Evolutionary conservation across 352 stramenopile genomes (phyloP).

Genomic region (Peronospora tabacina): DNA sequence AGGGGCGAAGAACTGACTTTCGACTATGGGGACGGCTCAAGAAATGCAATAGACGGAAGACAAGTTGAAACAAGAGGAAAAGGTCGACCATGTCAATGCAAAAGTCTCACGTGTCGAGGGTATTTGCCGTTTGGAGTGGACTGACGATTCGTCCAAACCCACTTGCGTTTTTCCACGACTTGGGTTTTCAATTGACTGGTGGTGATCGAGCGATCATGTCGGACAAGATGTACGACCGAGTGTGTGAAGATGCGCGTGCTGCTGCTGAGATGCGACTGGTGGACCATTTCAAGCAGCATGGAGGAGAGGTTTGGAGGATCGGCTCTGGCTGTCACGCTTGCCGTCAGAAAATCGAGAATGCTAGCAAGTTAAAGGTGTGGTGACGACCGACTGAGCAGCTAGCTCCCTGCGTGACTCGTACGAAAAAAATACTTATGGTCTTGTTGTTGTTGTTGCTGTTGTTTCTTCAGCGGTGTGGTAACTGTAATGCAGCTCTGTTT

Average conservation of each 20-base stretch:
- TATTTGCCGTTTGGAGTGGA: conserved; percentile 27
- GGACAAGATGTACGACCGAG: conserved; percentile 55
- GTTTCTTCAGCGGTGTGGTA: conserved; percentile 40
- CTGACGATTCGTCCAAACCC: conserved; percentile 25
- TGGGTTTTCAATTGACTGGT: conserved; percentile 11
- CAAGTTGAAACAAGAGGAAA: not conserved
- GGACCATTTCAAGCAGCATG: conserved; percentile 68
- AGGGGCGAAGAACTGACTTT: conserved; percentile 48
- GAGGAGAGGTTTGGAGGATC: conserved; percentile 67
- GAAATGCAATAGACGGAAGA: not conserved
- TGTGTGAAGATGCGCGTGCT: conserved; percentile 52
- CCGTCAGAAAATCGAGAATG: conserved; percentile 38
- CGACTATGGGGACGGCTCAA: conserved; percentile 36
- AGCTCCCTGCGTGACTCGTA: too few relatives aligned
- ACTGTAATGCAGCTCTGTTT: conserved; percentile 56
- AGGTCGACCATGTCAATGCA: conserved; percentile 23
- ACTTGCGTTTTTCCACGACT: conserved; percentile 10
- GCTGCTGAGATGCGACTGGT: conserved; percentile 58
- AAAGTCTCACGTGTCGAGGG: conserved; percentile 26
- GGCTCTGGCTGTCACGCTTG: conserved; percentile 52
- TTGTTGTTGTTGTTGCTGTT: not conserved
- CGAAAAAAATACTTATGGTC: not conserved
- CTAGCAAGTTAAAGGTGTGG: conserved; percentile 39
- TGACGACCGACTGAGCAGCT: not conserved
- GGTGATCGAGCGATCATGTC: conserved; percentile 7